Conservation (phyloP, 2,329 filamentous ascomycete genomes). For the Fusarium sp. region DNA sequence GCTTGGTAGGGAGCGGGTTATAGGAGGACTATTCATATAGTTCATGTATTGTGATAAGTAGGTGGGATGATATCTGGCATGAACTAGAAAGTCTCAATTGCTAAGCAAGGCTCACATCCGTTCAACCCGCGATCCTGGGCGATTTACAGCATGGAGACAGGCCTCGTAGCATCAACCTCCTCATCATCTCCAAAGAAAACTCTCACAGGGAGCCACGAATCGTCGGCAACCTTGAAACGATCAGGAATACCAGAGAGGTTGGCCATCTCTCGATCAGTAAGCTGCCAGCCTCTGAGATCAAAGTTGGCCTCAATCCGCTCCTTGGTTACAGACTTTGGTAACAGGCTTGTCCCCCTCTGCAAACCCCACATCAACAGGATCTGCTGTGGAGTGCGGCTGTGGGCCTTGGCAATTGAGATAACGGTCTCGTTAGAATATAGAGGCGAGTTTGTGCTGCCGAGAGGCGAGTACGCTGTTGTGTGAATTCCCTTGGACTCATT, state of each 20-base stretch:
- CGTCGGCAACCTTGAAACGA: constrained; percentile 7
- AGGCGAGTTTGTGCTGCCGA: constrained; percentile 10
- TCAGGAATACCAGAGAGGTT: not conserved
- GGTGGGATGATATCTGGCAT: no score
- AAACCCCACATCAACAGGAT: constrained; percentile 6
- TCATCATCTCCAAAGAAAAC: constrained; percentile 5
- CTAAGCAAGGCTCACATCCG: no score
- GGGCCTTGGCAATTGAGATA: not conserved
- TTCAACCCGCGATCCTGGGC: no score
- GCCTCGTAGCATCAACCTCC: not conserved
- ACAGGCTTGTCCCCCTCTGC: not conserved
- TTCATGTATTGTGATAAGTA: no score
- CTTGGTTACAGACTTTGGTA: constrained; percentile 5
- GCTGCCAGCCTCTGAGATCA: not conserved
- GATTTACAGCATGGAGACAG: not conserved
- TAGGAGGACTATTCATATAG: no score
- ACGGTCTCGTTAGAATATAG: not conserved
- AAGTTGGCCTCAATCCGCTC: not conserved
- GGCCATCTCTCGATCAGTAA: not conserved
- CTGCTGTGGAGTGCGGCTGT: not conserved
- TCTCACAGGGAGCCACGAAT: constrained; percentile 1
- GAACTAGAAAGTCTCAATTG: no score
- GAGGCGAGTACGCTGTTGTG: constrained; percentile 6
- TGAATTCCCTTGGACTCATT: not conserved
- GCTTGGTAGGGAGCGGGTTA: no score